Base-by-base conservation (phyloP, 1,284 basidiomycete species). In the Sporisorium sorghi region DNA sequence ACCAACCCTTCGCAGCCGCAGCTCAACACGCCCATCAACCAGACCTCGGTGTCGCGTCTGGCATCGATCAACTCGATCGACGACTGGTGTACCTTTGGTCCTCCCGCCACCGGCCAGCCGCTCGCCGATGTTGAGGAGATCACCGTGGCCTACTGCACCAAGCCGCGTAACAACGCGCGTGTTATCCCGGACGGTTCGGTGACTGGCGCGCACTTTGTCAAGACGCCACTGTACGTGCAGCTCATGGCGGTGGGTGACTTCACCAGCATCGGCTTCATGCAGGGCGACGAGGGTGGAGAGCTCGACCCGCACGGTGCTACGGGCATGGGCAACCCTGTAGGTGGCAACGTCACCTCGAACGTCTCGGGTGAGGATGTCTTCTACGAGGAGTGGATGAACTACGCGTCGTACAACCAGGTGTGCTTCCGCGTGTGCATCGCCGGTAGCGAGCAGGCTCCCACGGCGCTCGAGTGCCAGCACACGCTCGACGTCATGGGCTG, bases 101-200 rank as follows among this genome's bases (percentile, higher is more conserved):
- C 83, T 3, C 86, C 83, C 86, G 83, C 85, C 28, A 67, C 83
- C 11, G 86, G 84, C n/a, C 57, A 82, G 32, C 85, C 86, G n/a
- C 89, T 92, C 58, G 90, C 87, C 24, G 87, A 91, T 73, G 87
- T 88, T 5, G 91, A 92, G 84, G 88, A 87, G 39, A 86, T 89
- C 80, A 90, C 88, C 71, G 89, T 92, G 19, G 89, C 90, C 0
- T 92, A 89, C 88, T 93, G 91, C 86, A 90, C 90, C 37, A 90
- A 83, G 75, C 57, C 83, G 1, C 77, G 83, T 35, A 84, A 84
- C 79, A 79, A 83, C 37, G 83, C 83, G 1, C 83, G 83, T 66
- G 82, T 84, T 46, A 84, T 84, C 50, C 83, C 83, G 21, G 83
- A 84, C 57, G 83, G 83, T 50, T 82, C 83, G 42, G 58, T 84